phyloP scores from a whole-genome alignment of 176 grass and related monocot genomes.

The Oryza meridionalis region DNA sequence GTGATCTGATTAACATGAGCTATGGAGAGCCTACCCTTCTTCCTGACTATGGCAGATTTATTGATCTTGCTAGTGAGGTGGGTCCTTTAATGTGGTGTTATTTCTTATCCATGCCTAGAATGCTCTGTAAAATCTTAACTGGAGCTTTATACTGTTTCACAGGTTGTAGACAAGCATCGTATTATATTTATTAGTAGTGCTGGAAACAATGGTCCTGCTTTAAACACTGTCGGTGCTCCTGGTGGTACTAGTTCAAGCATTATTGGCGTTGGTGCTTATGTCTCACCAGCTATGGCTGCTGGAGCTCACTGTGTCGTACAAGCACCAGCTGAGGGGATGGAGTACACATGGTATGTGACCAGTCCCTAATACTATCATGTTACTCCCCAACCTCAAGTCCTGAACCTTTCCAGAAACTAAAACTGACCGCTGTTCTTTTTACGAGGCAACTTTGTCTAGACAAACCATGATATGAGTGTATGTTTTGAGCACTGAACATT shows the following conservation, averaged over 20 bases:
- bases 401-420: neutral
- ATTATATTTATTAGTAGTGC: slow-evolving; percentile 97
- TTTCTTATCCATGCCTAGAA: slow-evolving; percentile 35
- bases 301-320: slow-evolving; percentile 92
- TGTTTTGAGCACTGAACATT: neutral
- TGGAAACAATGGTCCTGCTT: slow-evolving; percentile 87
- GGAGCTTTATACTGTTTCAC: slow-evolving; percentile 45
- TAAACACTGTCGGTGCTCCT: slow-evolving; percentile 94
- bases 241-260: slow-evolving; percentile 96
- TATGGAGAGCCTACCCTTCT: slow-evolving; percentile 92
- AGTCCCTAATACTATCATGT: neutral
- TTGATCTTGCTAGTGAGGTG: slow-evolving; percentile 98
- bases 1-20: slow-evolving; percentile 99
- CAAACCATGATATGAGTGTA: neutral
- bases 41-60: slow-evolving; percentile 95
- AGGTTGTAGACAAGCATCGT: slow-evolving; percentile 92
- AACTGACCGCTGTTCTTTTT: neutral
- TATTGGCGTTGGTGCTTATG: slow-evolving; percentile 98
- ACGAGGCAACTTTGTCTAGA: neutral
- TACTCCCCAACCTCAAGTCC: neutral
- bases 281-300: slow-evolving; percentile 97
- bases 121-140: slow-evolving; percentile 36
- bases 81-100: slow-evolving; percentile 31
- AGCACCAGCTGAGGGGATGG: slow-evolving; percentile 83
- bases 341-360: slow-evolving; percentile 88